Base-by-base conservation (phyloP, 1,284 basidiomycete species). In the Melanopsichium pennsylvanicum region DNA sequence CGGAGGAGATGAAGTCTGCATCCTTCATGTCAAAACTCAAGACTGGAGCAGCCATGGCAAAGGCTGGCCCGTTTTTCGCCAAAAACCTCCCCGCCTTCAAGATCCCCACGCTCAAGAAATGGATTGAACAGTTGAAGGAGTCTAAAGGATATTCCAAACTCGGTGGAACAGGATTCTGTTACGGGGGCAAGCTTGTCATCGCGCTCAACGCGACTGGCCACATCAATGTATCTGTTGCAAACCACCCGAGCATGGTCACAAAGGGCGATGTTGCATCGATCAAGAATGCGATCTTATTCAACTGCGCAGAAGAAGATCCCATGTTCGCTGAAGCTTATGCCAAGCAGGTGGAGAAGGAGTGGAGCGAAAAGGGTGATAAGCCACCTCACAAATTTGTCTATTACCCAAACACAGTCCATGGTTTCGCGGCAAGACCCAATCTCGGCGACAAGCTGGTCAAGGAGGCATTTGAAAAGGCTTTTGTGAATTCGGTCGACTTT, bases 151-250 rank as follows among this genome's bases (percentile, higher is more conserved):
- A 88, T 71, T 82, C 84, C 31, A 85, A 84, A 44, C 72, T 90
- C 38, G 88, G 88, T 2, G 85, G 84, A 2, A 84, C 88, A 27
- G 88, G 88, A 3, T 89, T 87, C 78, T 89, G 88, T 74, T 88
- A 84, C 60, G 88, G 88, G 7, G 88, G 83, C 9, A 70, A 75
- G 2, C 51, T 80, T 34, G 56, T 76, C 40, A 46, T 77, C 34
- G 44, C 70, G 23, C 63, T 81, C 45, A 60, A 81, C 12, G 57
- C 70, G 1, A 56, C 69, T 7, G 62, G 54, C 27, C 59, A 84
- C 8, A 74, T 88, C 18, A 72, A 86, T 41, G 84, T 83, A 38
- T 80, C 85, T 2, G 85, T 88, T 15, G 82, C 88, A 26, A 83
- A 82, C 44, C 88, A 90, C 75, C 88, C 88, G 3, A 85, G 83